These are phyloP conservation scores for Candida coquimbonensis DNA, from an alignment of 805 yeast species.

Conservation along the genomic window DNA sequence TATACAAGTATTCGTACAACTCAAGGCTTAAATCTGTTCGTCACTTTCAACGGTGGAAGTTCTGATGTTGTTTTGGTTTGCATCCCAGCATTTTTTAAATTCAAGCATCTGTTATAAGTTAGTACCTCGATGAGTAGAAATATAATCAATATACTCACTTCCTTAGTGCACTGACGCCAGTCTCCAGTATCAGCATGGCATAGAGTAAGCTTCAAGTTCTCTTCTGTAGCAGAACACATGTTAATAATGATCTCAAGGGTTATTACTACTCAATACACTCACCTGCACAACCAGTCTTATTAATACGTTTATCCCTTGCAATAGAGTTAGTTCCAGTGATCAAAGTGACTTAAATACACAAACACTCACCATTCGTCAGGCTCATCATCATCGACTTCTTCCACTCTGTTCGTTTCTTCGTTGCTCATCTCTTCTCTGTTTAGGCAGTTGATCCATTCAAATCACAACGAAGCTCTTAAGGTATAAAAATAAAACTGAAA, in stretches of 20 bases:
- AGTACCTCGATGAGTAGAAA: neutral
- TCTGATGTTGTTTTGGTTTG: constrained; percentile 30
- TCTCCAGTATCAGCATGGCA: constrained; percentile 80
- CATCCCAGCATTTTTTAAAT: constrained; percentile 37
- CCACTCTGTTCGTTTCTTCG: neutral
- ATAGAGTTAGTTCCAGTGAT: neutral
- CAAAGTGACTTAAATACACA: neutral
- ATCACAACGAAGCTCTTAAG: too few species aligned
- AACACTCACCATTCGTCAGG: constrained; percentile 57
- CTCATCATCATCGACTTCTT: constrained; percentile 41
- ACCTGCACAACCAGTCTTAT: constrained; percentile 68
- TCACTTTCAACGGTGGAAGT: constrained; percentile 30
- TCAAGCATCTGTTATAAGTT: constrained; percentile 29
- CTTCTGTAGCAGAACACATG: constrained; percentile 30
- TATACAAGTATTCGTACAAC: neutral
- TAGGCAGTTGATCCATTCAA: neutral
- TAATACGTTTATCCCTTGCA: constrained; percentile 61
- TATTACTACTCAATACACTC: constrained; percentile 14
- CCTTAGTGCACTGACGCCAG: constrained; percentile 68
- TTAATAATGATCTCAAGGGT: neutral
- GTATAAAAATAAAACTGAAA: neutral
- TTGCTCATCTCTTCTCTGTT: neutral
- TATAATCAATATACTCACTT: constrained; percentile 34
- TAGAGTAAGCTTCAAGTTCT: constrained; percentile 60
- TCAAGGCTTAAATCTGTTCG: neutral